A percentile compares a stretch with the other conserved stretches of the same genome.
phyloP scores from a whole-genome alignment of 805 yeast genomes.

The Wickerhamiella vanderwaltii region DNA sequence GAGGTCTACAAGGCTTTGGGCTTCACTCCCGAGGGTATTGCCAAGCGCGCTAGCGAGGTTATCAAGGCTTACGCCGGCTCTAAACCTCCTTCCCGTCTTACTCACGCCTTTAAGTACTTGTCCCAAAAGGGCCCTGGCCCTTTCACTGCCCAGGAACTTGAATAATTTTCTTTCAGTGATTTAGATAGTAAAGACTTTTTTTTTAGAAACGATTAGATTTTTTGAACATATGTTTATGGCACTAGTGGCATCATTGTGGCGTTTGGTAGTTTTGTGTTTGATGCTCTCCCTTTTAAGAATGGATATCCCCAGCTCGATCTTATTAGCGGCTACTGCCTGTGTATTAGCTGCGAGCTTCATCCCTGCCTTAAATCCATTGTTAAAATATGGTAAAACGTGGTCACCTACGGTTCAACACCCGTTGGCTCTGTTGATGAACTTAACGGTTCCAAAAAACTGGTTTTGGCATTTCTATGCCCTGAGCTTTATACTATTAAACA shows the following conservation, averaged over 20 bases:
- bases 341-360: constrained; percentile 15
- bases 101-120: constrained; percentile 20
- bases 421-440: constrained; percentile 8
- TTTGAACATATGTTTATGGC: too few relatives aligned
- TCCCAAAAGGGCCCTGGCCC: constrained; percentile 25
- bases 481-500: constrained; percentile 11
- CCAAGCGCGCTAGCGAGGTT: constrained; percentile 70
- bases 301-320: neutral
- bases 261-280: too few relatives aligned
- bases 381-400: constrained; percentile 25
- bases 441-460: constrained; percentile 26
- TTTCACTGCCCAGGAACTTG: too few relatives aligned
- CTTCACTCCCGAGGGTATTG: constrained; percentile 88
- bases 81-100: constrained; percentile 61
- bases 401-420: neutral
- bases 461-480: constrained; percentile 27
- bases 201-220: neutral
- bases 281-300: too few relatives aligned
- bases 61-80: constrained; percentile 73
- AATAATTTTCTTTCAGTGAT: neutral
- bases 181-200: neutral
- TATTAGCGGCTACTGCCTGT: constrained; percentile 9
- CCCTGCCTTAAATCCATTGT: constrained; percentile 16
- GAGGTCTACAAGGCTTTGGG: constrained; percentile 76
- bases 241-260: too few relatives aligned